Evolutionary conservation across 768 basidiomycete species (phyloP).

Genomic region (Vararia minispora): DNA sequence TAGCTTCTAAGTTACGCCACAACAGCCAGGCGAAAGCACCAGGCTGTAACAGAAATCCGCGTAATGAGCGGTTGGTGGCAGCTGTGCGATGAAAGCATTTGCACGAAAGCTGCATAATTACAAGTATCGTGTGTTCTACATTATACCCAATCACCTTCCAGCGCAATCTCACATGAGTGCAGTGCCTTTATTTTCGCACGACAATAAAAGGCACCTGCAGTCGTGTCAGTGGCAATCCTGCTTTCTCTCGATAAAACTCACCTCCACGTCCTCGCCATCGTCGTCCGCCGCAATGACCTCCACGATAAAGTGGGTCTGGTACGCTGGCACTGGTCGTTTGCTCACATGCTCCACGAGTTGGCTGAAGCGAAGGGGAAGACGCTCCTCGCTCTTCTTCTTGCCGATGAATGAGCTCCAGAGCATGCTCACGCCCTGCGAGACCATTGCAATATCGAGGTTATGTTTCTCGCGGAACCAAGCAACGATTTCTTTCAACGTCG

Average conservation of each 20-base stretch:
- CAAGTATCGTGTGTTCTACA: neutral
- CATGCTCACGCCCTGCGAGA: conserved; percentile 96
- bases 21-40: no score
- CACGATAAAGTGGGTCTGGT: conserved; percentile 76
- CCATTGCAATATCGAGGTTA: conserved; percentile 86
- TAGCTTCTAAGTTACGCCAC: no score
- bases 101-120: no score
- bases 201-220: conserved; percentile 75
- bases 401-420: conserved; percentile 91
- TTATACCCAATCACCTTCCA: neutral
- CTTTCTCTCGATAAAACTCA: conserved; percentile 20
- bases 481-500: conserved; percentile 78
- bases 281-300: conserved; percentile 94
- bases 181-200: conserved; percentile 41
- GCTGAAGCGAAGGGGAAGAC: conserved; percentile 82
- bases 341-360: conserved; percentile 87
- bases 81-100: no score
- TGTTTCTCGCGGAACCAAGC: conserved; percentile 77
- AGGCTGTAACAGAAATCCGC: no score
- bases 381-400: conserved; percentile 90
- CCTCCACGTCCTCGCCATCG: conserved; percentile 92
- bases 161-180: no score
- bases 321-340: conserved; percentile 84
- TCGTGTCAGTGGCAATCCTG: conserved; percentile 3
- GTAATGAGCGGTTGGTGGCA: no score